Base-by-base conservation (phyloP, 106 monocot species). In the Dendrobium huoshanense region DNA sequence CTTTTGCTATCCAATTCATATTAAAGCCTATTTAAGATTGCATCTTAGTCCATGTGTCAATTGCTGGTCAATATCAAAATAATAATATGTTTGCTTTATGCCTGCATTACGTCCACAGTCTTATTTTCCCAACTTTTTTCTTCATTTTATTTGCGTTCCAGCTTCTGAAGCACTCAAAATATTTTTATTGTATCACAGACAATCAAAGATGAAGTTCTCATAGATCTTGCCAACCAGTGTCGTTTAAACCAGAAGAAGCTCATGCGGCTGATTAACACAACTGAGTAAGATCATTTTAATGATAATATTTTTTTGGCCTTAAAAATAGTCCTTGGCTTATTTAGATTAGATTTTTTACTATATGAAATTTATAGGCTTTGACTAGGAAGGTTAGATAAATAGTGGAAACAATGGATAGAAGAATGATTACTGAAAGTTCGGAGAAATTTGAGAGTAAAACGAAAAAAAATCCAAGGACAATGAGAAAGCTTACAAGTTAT, bases 191-290 rank as follows among this genome's bases (percentile, higher is more conserved):
- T 10, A 58, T 82, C 41, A 37, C 59, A 94, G 94, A 86, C 83
- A 75, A 83, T 88, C 31, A 91, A 87, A 76, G 94, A 91, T 86
- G 94, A 91, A 78, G 77, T 91, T 68, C 86, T 91, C 47, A 75
- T 82, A n/a, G 91, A 91, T 40, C 88, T 94, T 72, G 91, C 88
- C 19, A 81, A 40, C 37, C 94, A 94, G 43, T 94, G 89, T n/a
- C 86, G 81, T n/a, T 58, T 87, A 64, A 89, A 87, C 83, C 89
- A 90, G 49, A 89, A 88, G 61, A 89, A 82, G 85, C 75, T 94
- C 45, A 82, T 94, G 84, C 81, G 88, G 72, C 72, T 94, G 79
- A 70, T 94, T 40, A 85, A 77, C 79, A 86, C 89, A 33, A 94
- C 91, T 33, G 81, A 83, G 94, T 91, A 88, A 79, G 87, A 47